These are phyloP conservation scores for Ploettnerulaceae sp. DNA, from an alignment of 2,329 filamentous ascomycete genomes.

Conservation along the genomic window DNA sequence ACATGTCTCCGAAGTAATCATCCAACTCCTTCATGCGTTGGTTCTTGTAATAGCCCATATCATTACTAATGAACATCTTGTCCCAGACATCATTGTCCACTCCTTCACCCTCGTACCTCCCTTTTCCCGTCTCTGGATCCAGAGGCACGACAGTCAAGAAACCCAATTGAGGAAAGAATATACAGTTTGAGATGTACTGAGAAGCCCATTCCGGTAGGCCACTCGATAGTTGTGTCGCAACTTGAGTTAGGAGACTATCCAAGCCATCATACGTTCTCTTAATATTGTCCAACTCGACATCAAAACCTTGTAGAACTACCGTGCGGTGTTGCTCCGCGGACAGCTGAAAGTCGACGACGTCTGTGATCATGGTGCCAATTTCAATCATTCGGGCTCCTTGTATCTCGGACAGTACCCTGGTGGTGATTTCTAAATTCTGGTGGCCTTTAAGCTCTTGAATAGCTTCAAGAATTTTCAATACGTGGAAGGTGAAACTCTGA, in stretches of 20 bases:
- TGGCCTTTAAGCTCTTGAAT: conserved; percentile 53
- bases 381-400: conserved; percentile 54
- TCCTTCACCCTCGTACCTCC: conserved; percentile 58
- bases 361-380: conserved; percentile 66
- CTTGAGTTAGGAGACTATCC: conserved; percentile 63
- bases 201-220: conserved; percentile 56
- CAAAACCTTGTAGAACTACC: conserved; percentile 67
- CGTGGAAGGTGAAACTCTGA: conserved; percentile 63
- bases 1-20: conserved; percentile 75
- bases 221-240: conserved; percentile 58
- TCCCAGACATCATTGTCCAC: conserved; percentile 63
- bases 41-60: conserved; percentile 81
- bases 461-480: conserved; percentile 63
- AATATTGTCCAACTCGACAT: conserved; percentile 69
- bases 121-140: conserved; percentile 52
- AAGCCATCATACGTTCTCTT: conserved; percentile 76
- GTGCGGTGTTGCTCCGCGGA: conserved; percentile 64
- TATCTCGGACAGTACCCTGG: conserved; percentile 56
- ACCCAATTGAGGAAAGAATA: conserved; percentile 87
- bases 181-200: conserved; percentile 62
- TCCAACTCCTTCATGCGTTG: conserved; percentile 76
- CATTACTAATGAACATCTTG: conserved; percentile 67
- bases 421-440: conserved; percentile 47
- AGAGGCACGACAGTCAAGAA: conserved; percentile 75
- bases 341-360: conserved; percentile 74